Percentiles rank a stretch among this genome's conserved stretches.
Evolutionary conservation across 805 yeast species (phyloP).

Genomic region (Ogataea angusta): DNA sequence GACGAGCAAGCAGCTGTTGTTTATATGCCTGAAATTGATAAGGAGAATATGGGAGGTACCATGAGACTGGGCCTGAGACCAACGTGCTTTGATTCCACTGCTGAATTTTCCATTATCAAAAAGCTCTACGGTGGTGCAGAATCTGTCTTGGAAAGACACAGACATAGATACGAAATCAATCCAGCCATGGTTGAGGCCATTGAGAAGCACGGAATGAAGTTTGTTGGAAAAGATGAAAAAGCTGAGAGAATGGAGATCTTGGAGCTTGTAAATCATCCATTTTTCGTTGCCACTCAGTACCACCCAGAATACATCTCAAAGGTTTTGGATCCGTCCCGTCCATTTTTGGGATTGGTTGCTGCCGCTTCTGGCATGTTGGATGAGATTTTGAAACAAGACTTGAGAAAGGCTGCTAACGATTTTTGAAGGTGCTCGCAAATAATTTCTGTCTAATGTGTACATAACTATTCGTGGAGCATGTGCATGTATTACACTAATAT

Average conservation of each 20-base stretch:
- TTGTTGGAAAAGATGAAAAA: conserved; percentile 91
- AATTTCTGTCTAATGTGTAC: conserved; percentile 3
- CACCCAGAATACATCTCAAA: conserved; percentile 98
- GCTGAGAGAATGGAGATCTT: conserved; percentile 91
- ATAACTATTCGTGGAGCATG: conserved; percentile 1
- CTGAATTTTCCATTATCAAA: conserved; percentile 62
- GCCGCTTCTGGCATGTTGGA: conserved; percentile 86
- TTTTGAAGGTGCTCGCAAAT: conserved; percentile 20
- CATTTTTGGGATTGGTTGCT: conserved; percentile 93
- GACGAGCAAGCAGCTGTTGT: conserved; percentile 75
- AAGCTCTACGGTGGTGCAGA: conserved; percentile 71
- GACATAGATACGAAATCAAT: conserved; percentile 97
- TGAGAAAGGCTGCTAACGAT: conserved; percentile 30
- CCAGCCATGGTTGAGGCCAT: conserved; percentile 71
- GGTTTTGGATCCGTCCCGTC: conserved; percentile 94
- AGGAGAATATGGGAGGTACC: conserved; percentile 94
- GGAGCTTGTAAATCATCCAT: conserved; percentile 84
- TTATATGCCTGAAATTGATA: conserved; percentile 98
- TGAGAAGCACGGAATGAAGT: conserved; percentile 76
- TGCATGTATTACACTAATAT: conserved; percentile 7
- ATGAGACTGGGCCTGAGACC: conserved; percentile 97
- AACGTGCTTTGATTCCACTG: conserved; percentile 68
- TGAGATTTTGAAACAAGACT: conserved; percentile 47
- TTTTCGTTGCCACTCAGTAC: conserved; percentile 92
- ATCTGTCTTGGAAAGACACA: conserved; percentile 85